Percentiles rank a stretch among this genome's conserved stretches.
Conservation (phyloP, 495 filamentous ascomycete species). For the Xylaria sp. region DNA sequence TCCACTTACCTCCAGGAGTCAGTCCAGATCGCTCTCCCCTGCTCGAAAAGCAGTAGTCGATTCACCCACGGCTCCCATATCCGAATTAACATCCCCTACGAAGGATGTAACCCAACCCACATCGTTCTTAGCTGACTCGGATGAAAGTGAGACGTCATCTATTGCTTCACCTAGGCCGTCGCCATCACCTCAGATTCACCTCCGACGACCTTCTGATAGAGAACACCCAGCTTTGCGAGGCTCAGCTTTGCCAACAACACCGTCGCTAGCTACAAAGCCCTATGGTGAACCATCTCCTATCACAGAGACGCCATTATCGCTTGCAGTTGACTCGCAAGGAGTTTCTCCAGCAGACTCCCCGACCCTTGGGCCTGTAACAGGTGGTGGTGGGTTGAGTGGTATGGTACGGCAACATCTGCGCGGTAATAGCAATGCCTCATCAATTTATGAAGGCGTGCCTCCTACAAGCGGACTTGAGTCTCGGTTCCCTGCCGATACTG, state of each 20-base stretch:
- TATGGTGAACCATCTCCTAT: constrained; percentile 35
- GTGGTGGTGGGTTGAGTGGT: constrained; percentile 71
- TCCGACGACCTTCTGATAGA: constrained; percentile 51
- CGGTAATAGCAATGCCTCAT: constrained; percentile 79
- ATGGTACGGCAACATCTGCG: constrained; percentile 89
- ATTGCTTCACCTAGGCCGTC: constrained; percentile 30
- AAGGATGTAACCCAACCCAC: constrained; percentile 51
- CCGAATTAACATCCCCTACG: constrained; percentile 25
- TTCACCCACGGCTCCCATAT: constrained; percentile 27
- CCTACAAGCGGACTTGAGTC: constrained; percentile 44
- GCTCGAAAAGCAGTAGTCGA: constrained; percentile 33
- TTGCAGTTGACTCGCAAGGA: constrained; percentile 36
- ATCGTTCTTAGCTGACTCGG: constrained; percentile 45
- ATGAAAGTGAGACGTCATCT: constrained; percentile 41
- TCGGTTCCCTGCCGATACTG: constrained; percentile 45
- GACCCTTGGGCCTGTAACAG: constrained; percentile 68
- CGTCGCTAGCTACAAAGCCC: constrained; percentile 37
- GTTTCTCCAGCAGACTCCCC: constrained; percentile 70
- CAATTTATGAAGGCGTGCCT: constrained; percentile 63
- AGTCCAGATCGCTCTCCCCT: constrained; percentile 47
- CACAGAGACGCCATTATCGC: constrained; percentile 33
- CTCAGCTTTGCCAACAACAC: constrained; percentile 45
- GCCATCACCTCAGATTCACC: constrained; percentile 36
- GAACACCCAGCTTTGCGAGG: constrained; percentile 56
- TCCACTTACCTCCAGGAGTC: constrained; percentile 32